phyloP scores from a whole-genome alignment of 148 eudicot genomes.

The Polygonum aviculare region DNA sequence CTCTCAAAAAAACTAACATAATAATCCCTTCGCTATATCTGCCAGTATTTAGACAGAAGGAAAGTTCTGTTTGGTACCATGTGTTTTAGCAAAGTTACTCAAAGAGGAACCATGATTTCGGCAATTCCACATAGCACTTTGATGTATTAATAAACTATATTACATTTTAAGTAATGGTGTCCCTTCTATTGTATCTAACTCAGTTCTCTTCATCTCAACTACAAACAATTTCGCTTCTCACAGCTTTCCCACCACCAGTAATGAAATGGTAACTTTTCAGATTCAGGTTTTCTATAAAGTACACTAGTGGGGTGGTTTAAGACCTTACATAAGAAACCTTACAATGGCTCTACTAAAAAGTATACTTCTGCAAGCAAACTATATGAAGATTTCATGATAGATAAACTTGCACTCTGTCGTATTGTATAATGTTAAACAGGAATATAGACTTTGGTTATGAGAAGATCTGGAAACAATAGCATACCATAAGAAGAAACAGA shows the following conservation, averaged over 20 bases:
- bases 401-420: not conserved
- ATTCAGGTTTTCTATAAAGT: not conserved
- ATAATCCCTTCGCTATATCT: not conserved
- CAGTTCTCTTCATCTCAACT: not conserved
- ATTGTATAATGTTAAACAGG: not conserved
- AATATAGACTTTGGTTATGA: not conserved
- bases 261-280: not conserved
- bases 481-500: conserved; percentile 72
- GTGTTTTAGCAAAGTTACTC: not conserved
- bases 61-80: not conserved
- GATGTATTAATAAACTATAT: not conserved
- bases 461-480: not conserved
- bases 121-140: not conserved
- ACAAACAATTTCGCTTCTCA: not conserved
- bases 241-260: not conserved
- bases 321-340: not conserved
- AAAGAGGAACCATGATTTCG: not conserved
- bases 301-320: not conserved
- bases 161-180: not conserved
- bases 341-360: not conserved
- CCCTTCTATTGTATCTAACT: not conserved
- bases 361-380: not conserved
- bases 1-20: not conserved
- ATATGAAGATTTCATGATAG: not conserved
- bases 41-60: not conserved